phyloP scores from a whole-genome alignment of 768 basidiomycete species.

The Pleurotus tuber-regium region DNA sequence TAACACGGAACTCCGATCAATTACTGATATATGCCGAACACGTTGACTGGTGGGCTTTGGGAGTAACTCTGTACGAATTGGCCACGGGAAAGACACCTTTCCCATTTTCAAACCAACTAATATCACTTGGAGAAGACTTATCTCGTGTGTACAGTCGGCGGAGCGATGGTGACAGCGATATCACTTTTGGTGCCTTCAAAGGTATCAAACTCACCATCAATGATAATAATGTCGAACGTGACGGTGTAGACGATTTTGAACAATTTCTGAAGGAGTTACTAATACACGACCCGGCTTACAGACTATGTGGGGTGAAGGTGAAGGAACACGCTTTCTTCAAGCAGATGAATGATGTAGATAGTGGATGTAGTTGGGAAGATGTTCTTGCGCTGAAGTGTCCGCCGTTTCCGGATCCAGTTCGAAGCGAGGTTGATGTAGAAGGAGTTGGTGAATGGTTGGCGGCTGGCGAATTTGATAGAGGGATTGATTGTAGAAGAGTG shows the following conservation, averaged over 20 bases:
- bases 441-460: not conserved
- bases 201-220: constrained; percentile 9
- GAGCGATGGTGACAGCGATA: constrained; percentile 20
- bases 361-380: constrained; percentile 26
- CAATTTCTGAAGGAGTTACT: constrained; percentile 22
- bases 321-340: constrained; percentile 27
- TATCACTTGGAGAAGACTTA: not conserved
- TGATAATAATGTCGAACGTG: constrained; percentile 7
- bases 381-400: constrained; percentile 28
- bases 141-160: constrained; percentile 7
- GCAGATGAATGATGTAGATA: constrained; percentile 14
- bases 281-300: constrained; percentile 19
- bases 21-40: constrained; percentile 28
- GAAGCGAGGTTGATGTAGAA: constrained; percentile 14
- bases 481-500: no score
- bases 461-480: not conserved
- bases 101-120: not conserved
- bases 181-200: constrained; percentile 23
- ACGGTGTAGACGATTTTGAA: constrained; percentile 20
- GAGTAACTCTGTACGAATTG: constrained; percentile 29
- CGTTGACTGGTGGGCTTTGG: constrained; percentile 37
- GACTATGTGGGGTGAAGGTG: constrained; percentile 25
- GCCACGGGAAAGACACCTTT: constrained; percentile 26
- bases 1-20: constrained; percentile 22
- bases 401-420: constrained; percentile 23